These are phyloP conservation scores for Geotrichum carabidarum DNA, from an alignment of 1,139 yeast genomes.

Conservation along the genomic window DNA sequence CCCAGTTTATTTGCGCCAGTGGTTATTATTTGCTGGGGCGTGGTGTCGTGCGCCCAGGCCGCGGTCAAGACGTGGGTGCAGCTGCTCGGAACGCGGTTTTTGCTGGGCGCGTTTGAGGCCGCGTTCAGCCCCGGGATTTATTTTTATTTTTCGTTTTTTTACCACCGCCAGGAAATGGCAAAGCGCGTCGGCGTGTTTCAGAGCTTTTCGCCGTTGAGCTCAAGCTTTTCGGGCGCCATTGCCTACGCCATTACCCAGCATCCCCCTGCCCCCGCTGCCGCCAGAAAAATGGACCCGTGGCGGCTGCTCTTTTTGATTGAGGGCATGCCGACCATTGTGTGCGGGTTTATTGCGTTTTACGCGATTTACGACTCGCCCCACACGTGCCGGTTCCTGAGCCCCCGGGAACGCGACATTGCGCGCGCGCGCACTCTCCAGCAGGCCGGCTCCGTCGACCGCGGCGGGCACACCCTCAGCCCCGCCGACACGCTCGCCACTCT, in stretches of 20 bases:
- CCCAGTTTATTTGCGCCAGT: slow-evolving; percentile 29
- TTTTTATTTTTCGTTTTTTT: slow-evolving; percentile 32
- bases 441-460: slow-evolving; percentile 23
- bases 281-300: slow-evolving; percentile 32
- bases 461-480: slow-evolving; percentile 21
- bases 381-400: slow-evolving; percentile 34
- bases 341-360: slow-evolving; percentile 34
- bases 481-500: slow-evolving; percentile 27
- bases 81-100: slow-evolving; percentile 29
- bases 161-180: slow-evolving; percentile 35
- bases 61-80: slow-evolving; percentile 28
- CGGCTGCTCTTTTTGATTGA: slow-evolving; percentile 41
- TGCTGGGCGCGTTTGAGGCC: slow-evolving; percentile 33
- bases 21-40: slow-evolving; percentile 31
- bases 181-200: slow-evolving; percentile 53
- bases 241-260: slow-evolving; percentile 39
- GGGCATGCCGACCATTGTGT: slow-evolving; percentile 38
- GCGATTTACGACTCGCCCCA: slow-evolving; percentile 46
- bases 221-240: slow-evolving; percentile 33
- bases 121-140: slow-evolving; percentile 36
- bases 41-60: slow-evolving; percentile 27
- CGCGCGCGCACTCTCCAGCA: slow-evolving; percentile 28
- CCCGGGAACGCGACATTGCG: slow-evolving; percentile 31
- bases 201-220: slow-evolving; percentile 37
- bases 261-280: slow-evolving; percentile 22